phyloP scores from a whole-genome alignment of 768 basidiomycete genomes.

The Podaxis carcinomalis region DNA sequence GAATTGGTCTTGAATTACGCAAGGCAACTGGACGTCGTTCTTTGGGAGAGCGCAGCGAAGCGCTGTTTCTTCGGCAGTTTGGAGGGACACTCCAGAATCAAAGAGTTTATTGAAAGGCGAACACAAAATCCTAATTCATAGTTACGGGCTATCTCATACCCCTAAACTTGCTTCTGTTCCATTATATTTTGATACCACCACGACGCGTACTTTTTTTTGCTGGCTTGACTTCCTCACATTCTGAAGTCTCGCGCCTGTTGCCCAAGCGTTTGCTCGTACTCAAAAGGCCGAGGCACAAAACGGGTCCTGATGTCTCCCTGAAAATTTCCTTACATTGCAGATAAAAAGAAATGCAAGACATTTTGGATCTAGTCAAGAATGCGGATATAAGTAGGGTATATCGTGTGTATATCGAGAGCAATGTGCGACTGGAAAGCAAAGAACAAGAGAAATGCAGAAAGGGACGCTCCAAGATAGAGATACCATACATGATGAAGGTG shows the following conservation, averaged over 20 bases:
- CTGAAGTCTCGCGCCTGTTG: no score
- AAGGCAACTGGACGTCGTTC: slow-evolving; percentile 70
- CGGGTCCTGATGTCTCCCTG: no score
- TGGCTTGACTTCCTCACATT: background rate
- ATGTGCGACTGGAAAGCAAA: background rate
- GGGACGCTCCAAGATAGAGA: slow-evolving; percentile 7
- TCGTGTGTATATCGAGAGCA: background rate
- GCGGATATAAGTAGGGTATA: background rate
- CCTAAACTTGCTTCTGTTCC: background rate
- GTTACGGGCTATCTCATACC: background rate
- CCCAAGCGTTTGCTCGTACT: no score
- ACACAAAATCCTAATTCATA: slow-evolving; percentile 19
- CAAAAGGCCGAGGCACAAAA: no score
- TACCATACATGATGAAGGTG: background rate
- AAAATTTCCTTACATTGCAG: no score
- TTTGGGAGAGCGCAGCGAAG: slow-evolving; percentile 75
- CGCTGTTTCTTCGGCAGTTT: slow-evolving; percentile 81
- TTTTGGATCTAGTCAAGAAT: background rate
- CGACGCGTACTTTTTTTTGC: background rate
- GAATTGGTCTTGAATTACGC: slow-evolving; percentile 85
- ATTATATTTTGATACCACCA: background rate
- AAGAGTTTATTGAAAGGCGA: slow-evolving; percentile 75
- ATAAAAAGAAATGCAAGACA: no score
- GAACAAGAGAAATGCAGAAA: background rate
- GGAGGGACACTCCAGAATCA: slow-evolving; percentile 75